phyloP scores from a whole-genome alignment of 2,329 filamentous ascomycete species.

The Grosmannia serpens region DNA sequence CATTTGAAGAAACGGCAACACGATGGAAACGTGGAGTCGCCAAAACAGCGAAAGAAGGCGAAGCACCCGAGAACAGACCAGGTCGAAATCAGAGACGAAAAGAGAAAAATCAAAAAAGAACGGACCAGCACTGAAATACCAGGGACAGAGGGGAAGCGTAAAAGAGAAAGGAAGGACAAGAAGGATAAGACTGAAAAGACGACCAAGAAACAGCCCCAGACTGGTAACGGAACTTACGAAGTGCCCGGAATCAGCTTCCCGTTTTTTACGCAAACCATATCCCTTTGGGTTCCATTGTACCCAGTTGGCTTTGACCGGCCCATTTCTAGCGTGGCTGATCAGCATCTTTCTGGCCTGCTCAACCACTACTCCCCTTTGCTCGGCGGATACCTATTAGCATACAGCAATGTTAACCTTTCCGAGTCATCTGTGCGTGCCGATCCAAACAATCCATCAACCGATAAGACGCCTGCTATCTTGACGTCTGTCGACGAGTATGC shows the following conservation, averaged over 20 bases:
- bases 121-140: not conserved
- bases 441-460: conserved; percentile 30
- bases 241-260: conserved; percentile 43
- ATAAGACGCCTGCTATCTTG: conserved; percentile 32
- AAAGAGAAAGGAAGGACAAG: not conserved
- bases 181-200: conserved; percentile 2
- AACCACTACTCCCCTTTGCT: conserved; percentile 67
- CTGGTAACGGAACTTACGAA: conserved; percentile 11
- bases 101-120: not conserved
- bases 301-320: conserved; percentile 60
- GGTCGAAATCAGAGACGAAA: not conserved
- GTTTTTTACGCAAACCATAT: conserved; percentile 68
- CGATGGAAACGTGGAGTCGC: not conserved
- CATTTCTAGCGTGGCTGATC: conserved; percentile 57
- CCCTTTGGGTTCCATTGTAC: conserved; percentile 67
- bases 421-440: conserved; percentile 41
- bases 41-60: conserved; percentile 5
- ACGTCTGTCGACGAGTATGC: conserved; percentile 68
- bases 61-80: conserved; percentile 3
- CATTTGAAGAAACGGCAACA: not conserved
- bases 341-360: conserved; percentile 63
- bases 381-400: conserved; percentile 63
- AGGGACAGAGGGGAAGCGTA: not conserved
- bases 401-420: conserved; percentile 56
- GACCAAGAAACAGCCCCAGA: not conserved